A percentile compares a stretch with the other conserved stretches of the same genome.
These are phyloP conservation scores for Fusarium sp. DNA, from an alignment of 2,329 filamentous ascomycete genomes.

Conservation along the genomic window DNA sequence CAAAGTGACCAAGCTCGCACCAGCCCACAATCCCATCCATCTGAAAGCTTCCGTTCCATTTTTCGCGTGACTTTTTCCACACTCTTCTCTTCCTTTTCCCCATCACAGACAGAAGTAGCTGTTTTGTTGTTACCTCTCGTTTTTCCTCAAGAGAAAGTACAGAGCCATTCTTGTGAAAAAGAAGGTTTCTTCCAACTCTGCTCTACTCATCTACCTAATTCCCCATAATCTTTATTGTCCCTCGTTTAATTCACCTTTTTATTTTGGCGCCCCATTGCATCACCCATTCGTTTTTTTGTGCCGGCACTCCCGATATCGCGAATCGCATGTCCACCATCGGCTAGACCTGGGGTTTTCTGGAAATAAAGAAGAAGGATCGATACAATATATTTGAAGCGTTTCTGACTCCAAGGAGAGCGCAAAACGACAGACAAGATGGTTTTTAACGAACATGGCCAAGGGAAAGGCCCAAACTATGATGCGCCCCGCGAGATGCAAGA, in stretches of 20 bases:
- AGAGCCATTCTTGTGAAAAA: neutral
- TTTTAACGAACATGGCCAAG: constrained; percentile 25
- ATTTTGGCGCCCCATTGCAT: constrained; percentile 17
- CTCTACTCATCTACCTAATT: neutral
- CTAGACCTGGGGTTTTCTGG: constrained; percentile 3
- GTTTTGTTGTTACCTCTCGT: constrained; percentile 26
- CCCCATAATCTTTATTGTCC: constrained; percentile 1
- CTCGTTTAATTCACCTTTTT: constrained; percentile 28
- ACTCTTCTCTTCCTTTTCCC: neutral
- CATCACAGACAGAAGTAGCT: neutral
- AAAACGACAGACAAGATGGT: constrained; percentile 11
- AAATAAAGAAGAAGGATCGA: neutral
- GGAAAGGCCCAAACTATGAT: constrained; percentile 31
- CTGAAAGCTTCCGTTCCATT: neutral
- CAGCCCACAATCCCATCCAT: neutral
- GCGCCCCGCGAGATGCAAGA: constrained; percentile 39
- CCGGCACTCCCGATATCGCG: constrained; percentile 36
- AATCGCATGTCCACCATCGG: constrained; percentile 15
- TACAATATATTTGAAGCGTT: neutral
- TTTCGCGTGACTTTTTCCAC: constrained; percentile 9
- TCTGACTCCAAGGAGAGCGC: neutral
- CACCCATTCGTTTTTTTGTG: constrained; percentile 7
- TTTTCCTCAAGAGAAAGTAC: neutral
- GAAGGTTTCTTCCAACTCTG: constrained; percentile 6
- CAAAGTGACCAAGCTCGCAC: neutral